A percentile compares a stretch with the other conserved stretches of the same genome.
Evolutionary conservation across 2,329 filamentous ascomycete genomes (phyloP).

Genomic region (Fusarium phyllophilum): DNA sequence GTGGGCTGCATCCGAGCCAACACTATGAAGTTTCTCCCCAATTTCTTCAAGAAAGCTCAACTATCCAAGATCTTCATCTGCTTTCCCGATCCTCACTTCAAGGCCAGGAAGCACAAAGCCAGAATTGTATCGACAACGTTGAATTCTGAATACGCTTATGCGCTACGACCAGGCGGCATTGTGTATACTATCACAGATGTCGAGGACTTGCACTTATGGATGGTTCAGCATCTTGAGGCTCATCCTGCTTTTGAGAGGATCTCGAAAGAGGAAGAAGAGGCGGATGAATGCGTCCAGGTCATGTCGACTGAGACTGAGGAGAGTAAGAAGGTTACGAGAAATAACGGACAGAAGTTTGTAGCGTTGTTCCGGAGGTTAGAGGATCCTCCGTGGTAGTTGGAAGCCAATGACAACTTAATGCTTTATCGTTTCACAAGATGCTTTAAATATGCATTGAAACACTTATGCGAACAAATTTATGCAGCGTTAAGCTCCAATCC

Average conservation of each 20-base stretch:
- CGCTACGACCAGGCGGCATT: slow-evolving; percentile 82
- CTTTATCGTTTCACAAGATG: background rate
- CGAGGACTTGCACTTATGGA: slow-evolving; percentile 92
- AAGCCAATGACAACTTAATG: background rate
- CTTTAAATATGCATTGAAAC: background rate
- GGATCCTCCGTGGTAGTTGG: slow-evolving; percentile 78
- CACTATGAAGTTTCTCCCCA: slow-evolving; percentile 99
- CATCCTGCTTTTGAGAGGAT: slow-evolving; percentile 85
- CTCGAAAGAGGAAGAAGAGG: slow-evolving; percentile 71
- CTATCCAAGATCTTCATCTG: slow-evolving; percentile 95
- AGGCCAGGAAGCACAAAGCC: slow-evolving; percentile 95
- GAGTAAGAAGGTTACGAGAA: slow-evolving; percentile 94
- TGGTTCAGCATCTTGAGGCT: slow-evolving; percentile 84
- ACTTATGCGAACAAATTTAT: background rate
- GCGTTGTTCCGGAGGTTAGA: slow-evolving; percentile 84
- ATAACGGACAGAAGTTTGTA: slow-evolving; percentile 90
- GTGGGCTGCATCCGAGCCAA: slow-evolving; percentile 90
- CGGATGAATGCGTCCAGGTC: slow-evolving; percentile 75
- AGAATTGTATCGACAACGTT: slow-evolving; percentile 90
- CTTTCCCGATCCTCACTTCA: slow-evolving; percentile 99
- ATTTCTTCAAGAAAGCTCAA: slow-evolving; percentile 87
- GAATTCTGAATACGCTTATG: slow-evolving; percentile 93
- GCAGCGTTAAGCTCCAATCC: background rate
- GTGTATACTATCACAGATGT: slow-evolving; percentile 98
- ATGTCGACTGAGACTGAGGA: slow-evolving; percentile 93